Evolutionary conservation across 805 yeast genomes (phyloP).

Genomic region (Ogataea trehaloabstinens): DNA sequence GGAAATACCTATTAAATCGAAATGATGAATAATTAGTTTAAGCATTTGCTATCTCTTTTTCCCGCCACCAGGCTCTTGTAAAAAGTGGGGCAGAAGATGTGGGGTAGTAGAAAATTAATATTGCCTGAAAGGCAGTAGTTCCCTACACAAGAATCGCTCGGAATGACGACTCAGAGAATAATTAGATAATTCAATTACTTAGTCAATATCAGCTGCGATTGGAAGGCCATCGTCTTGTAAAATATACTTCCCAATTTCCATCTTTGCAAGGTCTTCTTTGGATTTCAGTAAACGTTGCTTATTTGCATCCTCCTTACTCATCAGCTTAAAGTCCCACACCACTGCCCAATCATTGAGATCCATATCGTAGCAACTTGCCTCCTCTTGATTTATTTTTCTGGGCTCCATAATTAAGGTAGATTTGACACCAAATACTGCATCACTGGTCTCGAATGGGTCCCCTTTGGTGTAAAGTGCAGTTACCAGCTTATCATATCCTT

Average conservation of each 20-base stretch:
- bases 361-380: slow-evolving; percentile 5
- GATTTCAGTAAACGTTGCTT: slow-evolving; percentile 4
- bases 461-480: slow-evolving; percentile 10
- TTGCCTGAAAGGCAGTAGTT: neutral
- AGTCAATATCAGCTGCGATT: neutral
- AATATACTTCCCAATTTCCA: neutral
- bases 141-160: too few relatives aligned
- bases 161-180: neutral
- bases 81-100: slow-evolving; percentile 1
- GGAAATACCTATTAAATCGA: too few relatives aligned
- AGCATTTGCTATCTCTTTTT: too few relatives aligned
- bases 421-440: slow-evolving; percentile 12
- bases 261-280: slow-evolving; percentile 1
- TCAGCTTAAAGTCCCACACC: slow-evolving; percentile 8
- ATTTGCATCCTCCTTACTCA: slow-evolving; percentile 4
- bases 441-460: slow-evolving; percentile 9
- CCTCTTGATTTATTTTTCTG: slow-evolving; percentile 3
- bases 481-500: slow-evolving; percentile 6
- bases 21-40: too few relatives aligned
- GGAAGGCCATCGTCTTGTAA: neutral
- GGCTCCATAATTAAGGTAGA: slow-evolving; percentile 9
- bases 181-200: neutral
- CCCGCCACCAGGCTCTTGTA: slow-evolving; percentile 2
- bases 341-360: slow-evolving; percentile 3
- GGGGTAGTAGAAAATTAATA: neutral